These are phyloP conservation scores for Geotrichum phurueaensis DNA, from an alignment of 1,139 yeast species.

Conservation along the genomic window DNA sequence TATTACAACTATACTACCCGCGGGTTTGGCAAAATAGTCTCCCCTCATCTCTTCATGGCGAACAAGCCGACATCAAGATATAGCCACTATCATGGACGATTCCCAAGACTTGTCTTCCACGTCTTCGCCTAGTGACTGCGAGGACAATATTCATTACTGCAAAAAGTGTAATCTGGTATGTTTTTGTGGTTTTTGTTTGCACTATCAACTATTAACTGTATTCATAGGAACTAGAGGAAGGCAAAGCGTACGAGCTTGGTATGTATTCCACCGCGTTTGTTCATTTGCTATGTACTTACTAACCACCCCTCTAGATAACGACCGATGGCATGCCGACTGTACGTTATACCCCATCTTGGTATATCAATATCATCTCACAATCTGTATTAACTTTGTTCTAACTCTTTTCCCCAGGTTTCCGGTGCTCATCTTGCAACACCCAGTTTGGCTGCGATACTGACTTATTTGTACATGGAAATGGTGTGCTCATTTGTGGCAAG, in stretches of 20 bases:
- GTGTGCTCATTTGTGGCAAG: conserved; percentile 81
- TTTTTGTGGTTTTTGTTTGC: neutral
- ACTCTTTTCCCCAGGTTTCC: conserved; percentile 41
- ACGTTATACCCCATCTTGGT: neutral
- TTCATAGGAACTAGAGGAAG: conserved; percentile 35
- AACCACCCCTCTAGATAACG: conserved; percentile 55
- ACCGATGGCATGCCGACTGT: conserved; percentile 82
- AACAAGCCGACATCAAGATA: too few relatives aligned
- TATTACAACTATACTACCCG: too few relatives aligned
- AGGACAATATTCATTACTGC: conserved; percentile 33
- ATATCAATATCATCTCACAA: too few relatives aligned
- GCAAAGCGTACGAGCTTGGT: conserved; percentile 40
- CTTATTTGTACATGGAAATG: conserved; percentile 86
- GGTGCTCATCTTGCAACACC: conserved; percentile 76
- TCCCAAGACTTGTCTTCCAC: too few relatives aligned
- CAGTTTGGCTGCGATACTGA: conserved; percentile 82
- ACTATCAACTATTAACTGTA: neutral
- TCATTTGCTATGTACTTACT: neutral
- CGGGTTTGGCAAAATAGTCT: too few relatives aligned
- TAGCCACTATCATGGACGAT: too few relatives aligned
- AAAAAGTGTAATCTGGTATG: conserved; percentile 34
- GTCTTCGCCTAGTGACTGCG: conserved; percentile 16
- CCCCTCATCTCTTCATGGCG: too few relatives aligned
- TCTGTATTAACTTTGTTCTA: neutral
- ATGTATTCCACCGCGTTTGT: conserved; percentile 11